Evolutionary conservation across 345 rosid species (phyloP), one percentile per base, ranked within the genome.

Genomic region (Citrus reticulata): DNA sequence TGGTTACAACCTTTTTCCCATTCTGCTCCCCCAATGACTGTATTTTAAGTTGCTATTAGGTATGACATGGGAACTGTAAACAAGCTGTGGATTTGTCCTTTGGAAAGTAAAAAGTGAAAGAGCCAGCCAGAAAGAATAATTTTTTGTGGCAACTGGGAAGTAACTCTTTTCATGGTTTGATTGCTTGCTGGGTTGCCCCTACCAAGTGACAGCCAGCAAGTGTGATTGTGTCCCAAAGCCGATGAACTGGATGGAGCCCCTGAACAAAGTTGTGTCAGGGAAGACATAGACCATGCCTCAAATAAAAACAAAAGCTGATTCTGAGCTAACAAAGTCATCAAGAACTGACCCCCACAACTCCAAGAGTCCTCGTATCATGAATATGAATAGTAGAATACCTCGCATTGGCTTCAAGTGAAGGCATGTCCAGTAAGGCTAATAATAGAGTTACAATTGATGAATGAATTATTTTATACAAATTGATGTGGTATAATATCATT

Each of bases 211-310:
- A 9, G 42, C 10, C 10, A 39, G 10, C 20, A 22, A 35, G 71
- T 19, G 49, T 67, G 4, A 4, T n/a, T 22, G 70, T 22, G 69
- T 34, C 35, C 70, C 27, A 22, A 30, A 67, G n/a, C 39, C 9
- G 37, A 34, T 34, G 24, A 51, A 17, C 10, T 17, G 22, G 20
- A 17, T 42, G 51, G 17, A 54, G 58, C 5, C 22, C 58, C 20
- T 5, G 22, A 17, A 0, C 22, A 54, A 54, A 54, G 13, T 19
- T 4, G 58, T 17, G 58, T 17, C 62, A 22, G 1, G 46, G 20
- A 60, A 29, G 73, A 77, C 34, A 67, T 19, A 40, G 63, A 77
- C 77, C 19, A 16, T 55, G 81, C 61, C 61, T 40, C 64, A 20
- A 59, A 59, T 10, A 42, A 66, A 46, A 77, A 49, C 46, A 73